Conservation (phyloP, 176 grass and related monocot species). For the Hyparrhenia diplandra region DNA sequence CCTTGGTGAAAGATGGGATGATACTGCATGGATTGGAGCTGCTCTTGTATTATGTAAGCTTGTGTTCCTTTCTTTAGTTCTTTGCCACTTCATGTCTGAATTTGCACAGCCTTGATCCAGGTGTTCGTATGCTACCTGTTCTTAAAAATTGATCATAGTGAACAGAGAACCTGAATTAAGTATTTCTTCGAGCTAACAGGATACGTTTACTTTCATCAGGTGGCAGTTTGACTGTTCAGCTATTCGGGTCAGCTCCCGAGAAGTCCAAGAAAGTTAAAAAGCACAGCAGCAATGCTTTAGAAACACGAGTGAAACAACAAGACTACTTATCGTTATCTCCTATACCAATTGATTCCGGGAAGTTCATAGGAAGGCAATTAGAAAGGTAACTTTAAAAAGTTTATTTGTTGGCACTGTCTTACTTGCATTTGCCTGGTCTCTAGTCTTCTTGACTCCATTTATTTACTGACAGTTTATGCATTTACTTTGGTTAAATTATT, state of each 20-base stretch:
- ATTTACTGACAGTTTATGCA: background rate
- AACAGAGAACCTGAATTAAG: background rate
- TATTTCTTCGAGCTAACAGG: background rate
- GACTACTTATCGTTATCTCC: constrained; percentile 58
- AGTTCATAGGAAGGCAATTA: constrained; percentile 48
- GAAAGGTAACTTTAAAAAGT: constrained; percentile 40
- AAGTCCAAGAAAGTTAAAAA: constrained; percentile 39
- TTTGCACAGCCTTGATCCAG: background rate
- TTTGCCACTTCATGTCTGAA: background rate
- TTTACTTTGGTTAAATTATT: background rate
- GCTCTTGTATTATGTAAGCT: constrained; percentile 81
- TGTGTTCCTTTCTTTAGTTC: background rate
- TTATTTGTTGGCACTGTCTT: background rate
- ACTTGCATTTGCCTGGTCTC: background rate
- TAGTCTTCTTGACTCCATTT: background rate
- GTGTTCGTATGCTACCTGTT: background rate
- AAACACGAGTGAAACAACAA: constrained; percentile 45
- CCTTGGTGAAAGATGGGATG: constrained; percentile 92
- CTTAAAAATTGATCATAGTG: background rate
- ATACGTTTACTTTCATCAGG: constrained; percentile 34
- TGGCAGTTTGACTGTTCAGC: constrained; percentile 80
- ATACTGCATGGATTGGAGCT: constrained; percentile 75
- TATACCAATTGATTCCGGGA: constrained; percentile 64
- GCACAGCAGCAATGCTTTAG: background rate
- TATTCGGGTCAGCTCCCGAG: constrained; percentile 59